These are phyloP conservation scores for Schizochytrium sp. DNA, from an alignment of 108 stramenopile species.

Conservation along the genomic window DNA sequence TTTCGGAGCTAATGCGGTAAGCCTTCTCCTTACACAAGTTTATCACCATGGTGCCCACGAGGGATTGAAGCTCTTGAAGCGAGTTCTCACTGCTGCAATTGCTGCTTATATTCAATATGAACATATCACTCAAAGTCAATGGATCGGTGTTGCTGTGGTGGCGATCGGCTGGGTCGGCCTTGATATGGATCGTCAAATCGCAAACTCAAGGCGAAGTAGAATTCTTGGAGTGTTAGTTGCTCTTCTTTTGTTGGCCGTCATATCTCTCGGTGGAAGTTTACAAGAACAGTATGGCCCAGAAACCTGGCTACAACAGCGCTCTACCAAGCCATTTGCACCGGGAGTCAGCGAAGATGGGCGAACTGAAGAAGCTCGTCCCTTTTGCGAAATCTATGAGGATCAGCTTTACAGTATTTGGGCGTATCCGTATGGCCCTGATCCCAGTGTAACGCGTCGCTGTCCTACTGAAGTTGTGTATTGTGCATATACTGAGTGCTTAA, in stretches of 20 bases:
- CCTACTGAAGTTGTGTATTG: background rate
- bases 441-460: background rate
- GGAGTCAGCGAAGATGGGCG: slow-evolving; percentile 21
- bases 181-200: background rate
- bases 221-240: background rate
- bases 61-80: background rate
- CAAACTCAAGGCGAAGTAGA: background rate
- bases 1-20: background rate
- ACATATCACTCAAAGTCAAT: background rate
- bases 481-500: background rate
- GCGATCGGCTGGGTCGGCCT: slow-evolving; percentile 10
- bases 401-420: slow-evolving; percentile 26
- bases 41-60: background rate
- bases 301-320: slow-evolving; percentile 13
- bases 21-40: background rate
- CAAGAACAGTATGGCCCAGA: background rate
- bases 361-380: background rate
- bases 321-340: background rate
- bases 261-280: background rate
- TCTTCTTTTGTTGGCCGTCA: background rate
- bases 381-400: slow-evolving; percentile 35
- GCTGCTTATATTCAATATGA: background rate
- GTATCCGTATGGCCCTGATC: background rate
- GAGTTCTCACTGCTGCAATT: background rate
- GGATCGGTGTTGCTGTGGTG: background rate